Conservation (phyloP, 305 asterid genomes). For the Salvia sclarea region DNA sequence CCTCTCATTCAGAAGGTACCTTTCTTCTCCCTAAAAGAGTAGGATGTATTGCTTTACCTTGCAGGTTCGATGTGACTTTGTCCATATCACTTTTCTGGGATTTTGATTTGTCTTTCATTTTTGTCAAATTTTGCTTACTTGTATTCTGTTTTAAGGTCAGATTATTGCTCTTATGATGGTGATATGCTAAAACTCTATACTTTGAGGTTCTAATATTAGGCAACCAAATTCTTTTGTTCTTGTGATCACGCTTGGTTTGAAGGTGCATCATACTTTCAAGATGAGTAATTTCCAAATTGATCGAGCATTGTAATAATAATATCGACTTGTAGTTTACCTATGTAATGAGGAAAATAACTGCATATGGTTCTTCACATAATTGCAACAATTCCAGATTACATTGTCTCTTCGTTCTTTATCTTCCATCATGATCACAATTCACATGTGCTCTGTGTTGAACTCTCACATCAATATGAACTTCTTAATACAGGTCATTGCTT, state of each 20-base stretch:
- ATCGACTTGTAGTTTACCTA: background rate
- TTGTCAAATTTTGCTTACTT: background rate
- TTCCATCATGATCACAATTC: constrained; percentile 4
- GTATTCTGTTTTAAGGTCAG: background rate
- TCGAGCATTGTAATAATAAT: background rate
- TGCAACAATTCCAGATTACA: background rate
- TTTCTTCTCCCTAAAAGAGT: background rate
- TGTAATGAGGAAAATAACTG: background rate
- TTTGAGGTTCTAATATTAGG: background rate
- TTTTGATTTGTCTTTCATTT: background rate
- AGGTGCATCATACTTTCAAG: constrained; percentile 3
- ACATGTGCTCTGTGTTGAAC: background rate
- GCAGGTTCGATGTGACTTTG: too few relatives aligned
- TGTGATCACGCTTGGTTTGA: background rate
- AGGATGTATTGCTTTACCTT: background rate
- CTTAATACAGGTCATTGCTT: constrained; percentile 50
- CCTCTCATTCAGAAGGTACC: too few relatives aligned
- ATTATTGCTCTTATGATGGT: background rate
- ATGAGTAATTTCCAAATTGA: background rate
- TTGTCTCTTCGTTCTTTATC: background rate
- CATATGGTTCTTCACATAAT: background rate
- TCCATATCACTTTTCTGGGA: background rate
- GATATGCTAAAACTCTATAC: background rate
- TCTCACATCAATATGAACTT: too few relatives aligned
- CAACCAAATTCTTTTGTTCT: background rate